These are phyloP conservation scores for Amanita exitialis DNA, from an alignment of 768 basidiomycete species.

Conservation along the genomic window DNA sequence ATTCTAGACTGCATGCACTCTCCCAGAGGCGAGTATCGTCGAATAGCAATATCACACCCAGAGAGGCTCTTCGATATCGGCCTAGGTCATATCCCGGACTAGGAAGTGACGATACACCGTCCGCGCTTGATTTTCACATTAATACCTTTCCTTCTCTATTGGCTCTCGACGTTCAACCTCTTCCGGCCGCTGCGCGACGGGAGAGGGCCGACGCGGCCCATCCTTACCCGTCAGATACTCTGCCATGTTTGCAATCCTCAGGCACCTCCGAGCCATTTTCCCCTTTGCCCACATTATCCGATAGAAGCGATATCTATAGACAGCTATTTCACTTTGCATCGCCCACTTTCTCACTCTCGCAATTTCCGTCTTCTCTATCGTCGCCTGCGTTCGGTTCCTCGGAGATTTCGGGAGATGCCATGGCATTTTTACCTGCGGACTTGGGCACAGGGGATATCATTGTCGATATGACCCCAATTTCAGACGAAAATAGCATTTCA, in stretches of 20 bases:
- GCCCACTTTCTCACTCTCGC: background rate
- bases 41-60: background rate
- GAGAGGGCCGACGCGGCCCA: background rate
- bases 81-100: background rate
- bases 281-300: background rate
- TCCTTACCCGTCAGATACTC: background rate
- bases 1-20: background rate
- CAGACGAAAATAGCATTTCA: background rate
- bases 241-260: background rate
- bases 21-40: background rate
- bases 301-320: background rate
- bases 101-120: conserved; percentile 3
- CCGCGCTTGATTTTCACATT: conserved; percentile 5
- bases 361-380: conserved; percentile 1
- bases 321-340: background rate
- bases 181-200: background rate
- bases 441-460: background rate
- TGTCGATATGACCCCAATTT: conserved; percentile 1
- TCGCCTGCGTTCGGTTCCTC: background rate
- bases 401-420: background rate
- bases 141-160: conserved; percentile 4
- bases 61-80: background rate
- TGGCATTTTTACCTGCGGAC: background rate
- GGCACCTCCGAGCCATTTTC: background rate
- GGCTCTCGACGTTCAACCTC: background rate